phyloP scores from a whole-genome alignment of 2,329 filamentous ascomycete species.

The Neofusicoccum sp. region DNA sequence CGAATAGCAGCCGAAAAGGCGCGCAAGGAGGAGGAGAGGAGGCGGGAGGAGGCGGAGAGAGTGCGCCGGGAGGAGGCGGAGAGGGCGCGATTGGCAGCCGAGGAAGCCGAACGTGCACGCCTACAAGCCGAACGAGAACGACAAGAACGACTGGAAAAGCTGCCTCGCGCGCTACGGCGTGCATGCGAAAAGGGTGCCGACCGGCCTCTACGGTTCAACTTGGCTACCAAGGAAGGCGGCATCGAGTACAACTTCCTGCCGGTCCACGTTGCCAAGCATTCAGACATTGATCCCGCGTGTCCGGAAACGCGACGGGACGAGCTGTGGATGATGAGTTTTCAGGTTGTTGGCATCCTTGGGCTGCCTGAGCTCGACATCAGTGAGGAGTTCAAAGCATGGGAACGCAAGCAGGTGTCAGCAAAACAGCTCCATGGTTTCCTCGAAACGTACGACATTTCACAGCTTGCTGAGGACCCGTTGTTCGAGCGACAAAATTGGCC shows the following conservation, averaged over 20 bases:
- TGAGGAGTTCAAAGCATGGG: constrained; percentile 34
- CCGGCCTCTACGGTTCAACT: constrained; percentile 39
- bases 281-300: constrained; percentile 30
- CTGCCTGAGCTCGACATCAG: constrained; percentile 43
- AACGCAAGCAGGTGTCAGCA: constrained; percentile 36
- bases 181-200: constrained; percentile 41
- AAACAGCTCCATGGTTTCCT: constrained; percentile 40
- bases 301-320: constrained; percentile 26
- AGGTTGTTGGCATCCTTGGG: constrained; percentile 44
- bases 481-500: constrained; percentile 42
- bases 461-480: constrained; percentile 42
- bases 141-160: constrained; percentile 37
- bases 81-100: constrained; percentile 11
- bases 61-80: constrained; percentile 15
- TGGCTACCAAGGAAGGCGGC: constrained; percentile 40
- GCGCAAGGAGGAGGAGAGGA: constrained; percentile 34
- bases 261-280: constrained; percentile 37
- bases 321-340: constrained; percentile 43
- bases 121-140: constrained; percentile 31
- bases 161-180: constrained; percentile 39
- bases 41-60: constrained; percentile 8
- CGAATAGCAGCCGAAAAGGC: constrained; percentile 31
- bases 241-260: constrained; percentile 43
- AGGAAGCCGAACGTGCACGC: constrained; percentile 30
- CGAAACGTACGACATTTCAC: constrained; percentile 40